phyloP scores from a whole-genome alignment of 2,329 filamentous ascomycete species.

The Pseudocercospora cruenta region DNA sequence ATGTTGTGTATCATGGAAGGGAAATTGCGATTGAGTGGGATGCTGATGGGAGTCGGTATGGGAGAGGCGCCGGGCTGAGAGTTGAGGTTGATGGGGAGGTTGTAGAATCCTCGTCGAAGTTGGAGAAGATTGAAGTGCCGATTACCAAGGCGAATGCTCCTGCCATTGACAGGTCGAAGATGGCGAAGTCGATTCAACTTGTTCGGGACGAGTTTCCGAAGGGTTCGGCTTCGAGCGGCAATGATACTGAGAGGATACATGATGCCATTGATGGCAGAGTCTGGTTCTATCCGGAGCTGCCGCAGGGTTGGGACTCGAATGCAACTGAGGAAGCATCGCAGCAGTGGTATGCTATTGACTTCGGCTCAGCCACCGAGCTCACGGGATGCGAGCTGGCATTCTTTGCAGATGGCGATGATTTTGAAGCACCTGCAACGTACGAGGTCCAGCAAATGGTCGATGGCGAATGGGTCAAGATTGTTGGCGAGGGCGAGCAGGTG shows the following conservation, averaged over 20 bases:
- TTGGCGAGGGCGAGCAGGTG: conserved; percentile 26
- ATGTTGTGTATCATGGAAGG: conserved; percentile 48
- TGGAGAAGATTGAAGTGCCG: conserved; percentile 34
- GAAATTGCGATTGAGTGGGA: conserved; percentile 50
- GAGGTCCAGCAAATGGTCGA: conserved; percentile 35
- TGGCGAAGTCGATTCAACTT: conserved; percentile 45
- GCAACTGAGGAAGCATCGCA: conserved; percentile 32
- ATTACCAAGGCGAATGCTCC: conserved; percentile 32
- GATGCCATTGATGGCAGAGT: conserved; percentile 46
- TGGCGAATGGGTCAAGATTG: conserved; percentile 38
- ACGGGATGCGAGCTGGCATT: conserved; percentile 45
- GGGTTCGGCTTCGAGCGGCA: conserved; percentile 39
- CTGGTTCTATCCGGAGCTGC: conserved; percentile 46
- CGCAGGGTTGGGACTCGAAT: conserved; percentile 45
- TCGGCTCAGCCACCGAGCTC: conserved; percentile 36
- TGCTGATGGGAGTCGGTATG: conserved; percentile 39
- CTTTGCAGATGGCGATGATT: conserved; percentile 37
- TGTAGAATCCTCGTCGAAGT: conserved; percentile 36
- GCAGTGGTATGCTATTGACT: conserved; percentile 45
- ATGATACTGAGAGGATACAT: conserved; percentile 37
- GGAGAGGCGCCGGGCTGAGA: conserved; percentile 36
- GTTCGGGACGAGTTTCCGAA: conserved; percentile 37
- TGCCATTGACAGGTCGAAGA: conserved; percentile 34
- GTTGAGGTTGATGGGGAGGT: conserved; percentile 43
- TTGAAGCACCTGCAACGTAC: conserved; percentile 40